A percentile compares a stretch with the other conserved stretches of the same genome.
These are phyloP conservation scores for Przewalskia tangutica DNA, from an alignment of 257 asterid genomes.

Conservation along the genomic window DNA sequence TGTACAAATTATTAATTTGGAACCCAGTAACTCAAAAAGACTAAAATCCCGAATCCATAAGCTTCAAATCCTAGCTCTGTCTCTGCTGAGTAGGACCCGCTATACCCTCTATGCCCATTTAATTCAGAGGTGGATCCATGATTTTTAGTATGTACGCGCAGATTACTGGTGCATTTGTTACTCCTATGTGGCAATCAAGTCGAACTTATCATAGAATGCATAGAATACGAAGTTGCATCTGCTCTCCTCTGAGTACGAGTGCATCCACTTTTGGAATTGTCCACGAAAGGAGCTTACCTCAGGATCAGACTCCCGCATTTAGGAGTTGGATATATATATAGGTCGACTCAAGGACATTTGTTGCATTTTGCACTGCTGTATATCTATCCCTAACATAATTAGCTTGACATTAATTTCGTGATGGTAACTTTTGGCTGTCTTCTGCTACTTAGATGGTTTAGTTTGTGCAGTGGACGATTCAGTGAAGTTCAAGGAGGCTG, in stretches of 20 bases:
- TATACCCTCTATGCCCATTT: neutral
- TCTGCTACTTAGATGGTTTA: neutral
- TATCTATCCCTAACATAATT: neutral
- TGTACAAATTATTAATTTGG: too few species aligned
- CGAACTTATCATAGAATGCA: neutral
- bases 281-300: neutral
- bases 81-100: neutral
- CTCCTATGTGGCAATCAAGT: neutral
- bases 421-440: neutral
- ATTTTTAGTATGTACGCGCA: neutral
- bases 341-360: neutral
- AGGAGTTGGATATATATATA: neutral
- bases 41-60: neutral
- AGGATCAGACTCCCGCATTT: neutral
- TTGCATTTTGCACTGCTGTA: neutral
- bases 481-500: slow-evolving; percentile 80
- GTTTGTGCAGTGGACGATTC: slow-evolving; percentile 51
- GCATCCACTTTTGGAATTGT: neutral
- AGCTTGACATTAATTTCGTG: slow-evolving; percentile 1
- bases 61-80: neutral
- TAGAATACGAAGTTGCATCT: neutral
- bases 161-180: neutral
- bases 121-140: neutral
- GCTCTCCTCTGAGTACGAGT: neutral
- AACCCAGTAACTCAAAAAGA: neutral